phyloP scores from a whole-genome alignment of 106 monocot genomes.

The Amphibolis antarctica region DNA sequence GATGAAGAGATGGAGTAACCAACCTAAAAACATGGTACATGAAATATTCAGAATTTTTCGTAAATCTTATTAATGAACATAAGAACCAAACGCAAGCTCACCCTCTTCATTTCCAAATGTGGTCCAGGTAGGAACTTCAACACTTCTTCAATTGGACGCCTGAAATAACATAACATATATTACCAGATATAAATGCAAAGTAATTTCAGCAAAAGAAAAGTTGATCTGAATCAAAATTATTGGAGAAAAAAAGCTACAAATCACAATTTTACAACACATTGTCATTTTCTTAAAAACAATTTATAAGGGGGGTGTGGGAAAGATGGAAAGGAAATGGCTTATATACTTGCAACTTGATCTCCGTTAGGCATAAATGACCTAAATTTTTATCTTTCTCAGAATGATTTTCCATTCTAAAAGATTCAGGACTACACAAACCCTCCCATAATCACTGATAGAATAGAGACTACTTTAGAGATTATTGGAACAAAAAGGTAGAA shows the following conservation, averaged over 20 bases:
- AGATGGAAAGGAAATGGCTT: too few species aligned
- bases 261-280: too few species aligned
- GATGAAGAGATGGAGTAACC: constrained; percentile 23
- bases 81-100: constrained; percentile 17
- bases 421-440: too few species aligned
- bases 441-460: too few species aligned
- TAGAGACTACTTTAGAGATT: too few species aligned
- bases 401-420: too few species aligned
- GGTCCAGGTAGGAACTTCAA: constrained; percentile 85
- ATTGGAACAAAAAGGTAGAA: neutral
- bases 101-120: constrained; percentile 83
- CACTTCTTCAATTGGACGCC: constrained; percentile 95
- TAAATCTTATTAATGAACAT: neutral
- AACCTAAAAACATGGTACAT: constrained; percentile 29
- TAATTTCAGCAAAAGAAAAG: neutral
- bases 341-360: too few species aligned
- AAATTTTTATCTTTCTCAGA: too few species aligned
- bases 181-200: neutral
- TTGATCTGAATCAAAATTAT: neutral
- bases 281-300: too few species aligned
- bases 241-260: too few species aligned
- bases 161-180: constrained; percentile 14
- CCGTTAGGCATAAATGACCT: too few species aligned
- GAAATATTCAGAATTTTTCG: neutral
- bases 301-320: too few species aligned